A percentile compares a stretch with the other conserved stretches of the same genome.
These are phyloP conservation scores for Halenospora varia DNA, from an alignment of 495 filamentous ascomycete genomes.

Conservation along the genomic window DNA sequence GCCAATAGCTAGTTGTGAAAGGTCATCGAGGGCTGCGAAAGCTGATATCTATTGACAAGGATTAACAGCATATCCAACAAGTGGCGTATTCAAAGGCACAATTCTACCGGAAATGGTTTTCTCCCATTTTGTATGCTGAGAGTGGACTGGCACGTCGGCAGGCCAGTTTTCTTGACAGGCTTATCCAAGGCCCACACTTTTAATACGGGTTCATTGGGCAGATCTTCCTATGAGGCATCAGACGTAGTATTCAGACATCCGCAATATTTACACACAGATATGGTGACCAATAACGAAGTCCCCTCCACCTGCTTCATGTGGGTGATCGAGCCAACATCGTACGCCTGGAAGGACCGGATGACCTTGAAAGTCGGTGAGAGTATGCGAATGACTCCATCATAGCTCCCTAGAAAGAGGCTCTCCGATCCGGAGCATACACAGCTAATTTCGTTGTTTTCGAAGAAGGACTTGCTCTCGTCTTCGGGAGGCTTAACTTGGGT, in stretches of 20 bases:
- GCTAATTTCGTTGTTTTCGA: conserved; percentile 45
- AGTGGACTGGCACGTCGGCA: conserved; percentile 80
- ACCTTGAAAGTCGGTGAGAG: conserved; percentile 84
- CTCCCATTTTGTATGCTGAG: conserved; percentile 84
- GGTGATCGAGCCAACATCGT: conserved; percentile 75
- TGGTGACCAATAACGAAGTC: conserved; percentile 80
- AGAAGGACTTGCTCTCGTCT: conserved; percentile 49
- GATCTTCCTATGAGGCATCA: conserved; percentile 55
- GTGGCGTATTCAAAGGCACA: not conserved
- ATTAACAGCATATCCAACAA: not conserved
- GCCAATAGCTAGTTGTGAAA: conserved; percentile 88
- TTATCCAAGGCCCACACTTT: conserved; percentile 98
- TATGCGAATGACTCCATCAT: conserved; percentile 80
- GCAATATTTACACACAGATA: conserved; percentile 46
- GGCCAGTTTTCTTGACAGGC: conserved; percentile 86
- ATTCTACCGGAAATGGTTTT: conserved; percentile 86
- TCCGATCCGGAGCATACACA: conserved; percentile 80
- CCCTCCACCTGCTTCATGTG: conserved; percentile 92
- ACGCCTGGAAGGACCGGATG: conserved; percentile 78
- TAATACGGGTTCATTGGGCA: conserved; percentile 78
- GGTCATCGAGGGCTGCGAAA: conserved; percentile 77
- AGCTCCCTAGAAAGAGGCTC: conserved; percentile 82
- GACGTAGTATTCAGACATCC: conserved; percentile 13
- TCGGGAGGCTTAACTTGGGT: conserved; percentile 75
- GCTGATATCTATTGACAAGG: conserved; percentile 68